These are phyloP conservation scores for Crucihimalaya himalaica DNA, from an alignment of 345 rosid genomes.

Conservation along the genomic window DNA sequence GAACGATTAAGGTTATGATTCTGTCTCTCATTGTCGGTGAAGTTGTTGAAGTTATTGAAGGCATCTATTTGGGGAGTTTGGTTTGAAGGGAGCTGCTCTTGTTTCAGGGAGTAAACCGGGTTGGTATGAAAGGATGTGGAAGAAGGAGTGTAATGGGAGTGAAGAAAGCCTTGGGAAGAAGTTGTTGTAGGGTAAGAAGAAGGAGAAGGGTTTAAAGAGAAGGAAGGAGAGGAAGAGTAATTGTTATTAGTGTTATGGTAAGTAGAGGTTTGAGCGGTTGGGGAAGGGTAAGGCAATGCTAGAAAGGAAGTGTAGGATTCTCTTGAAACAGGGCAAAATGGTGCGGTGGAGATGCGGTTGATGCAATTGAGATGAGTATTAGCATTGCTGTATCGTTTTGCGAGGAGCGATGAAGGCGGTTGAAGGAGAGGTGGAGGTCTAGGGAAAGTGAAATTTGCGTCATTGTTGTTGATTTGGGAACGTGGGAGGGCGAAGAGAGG, in stretches of 20 bases:
- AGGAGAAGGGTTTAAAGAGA: slow-evolving; percentile 35
- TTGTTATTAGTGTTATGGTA: slow-evolving; percentile 31
- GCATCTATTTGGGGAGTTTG: slow-evolving; percentile 39
- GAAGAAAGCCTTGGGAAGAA: slow-evolving; percentile 36
- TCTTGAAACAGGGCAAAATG: slow-evolving; percentile 40
- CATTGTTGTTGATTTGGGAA: slow-evolving; percentile 22
- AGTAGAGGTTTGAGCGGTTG: slow-evolving; percentile 29
- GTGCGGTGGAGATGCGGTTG: slow-evolving; percentile 36
- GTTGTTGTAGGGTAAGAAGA: slow-evolving; percentile 34
- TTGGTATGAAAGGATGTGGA: slow-evolving; percentile 37
- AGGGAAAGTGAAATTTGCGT: slow-evolving; percentile 40
- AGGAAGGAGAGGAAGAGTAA: slow-evolving; percentile 36
- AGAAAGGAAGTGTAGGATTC: slow-evolving; percentile 38
- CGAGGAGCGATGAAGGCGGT: slow-evolving; percentile 42
- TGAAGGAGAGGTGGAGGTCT: slow-evolving; percentile 56
- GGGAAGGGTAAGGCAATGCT: slow-evolving; percentile 35
- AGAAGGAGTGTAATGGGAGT: slow-evolving; percentile 35
- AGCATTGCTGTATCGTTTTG: slow-evolving; percentile 44
- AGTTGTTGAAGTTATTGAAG: slow-evolving; percentile 24
- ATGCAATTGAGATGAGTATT: slow-evolving; percentile 25
- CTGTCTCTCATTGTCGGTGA: slow-evolving; percentile 31
- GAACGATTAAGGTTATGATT: slow-evolving; percentile 7
- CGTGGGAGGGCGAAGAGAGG: slow-evolving; percentile 45
- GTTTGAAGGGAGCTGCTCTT: slow-evolving; percentile 86
- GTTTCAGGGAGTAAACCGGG: slow-evolving; percentile 41